Evolutionary conservation across 805 yeast genomes (phyloP).

Genomic region (Saccharomyces eubayanus): DNA sequence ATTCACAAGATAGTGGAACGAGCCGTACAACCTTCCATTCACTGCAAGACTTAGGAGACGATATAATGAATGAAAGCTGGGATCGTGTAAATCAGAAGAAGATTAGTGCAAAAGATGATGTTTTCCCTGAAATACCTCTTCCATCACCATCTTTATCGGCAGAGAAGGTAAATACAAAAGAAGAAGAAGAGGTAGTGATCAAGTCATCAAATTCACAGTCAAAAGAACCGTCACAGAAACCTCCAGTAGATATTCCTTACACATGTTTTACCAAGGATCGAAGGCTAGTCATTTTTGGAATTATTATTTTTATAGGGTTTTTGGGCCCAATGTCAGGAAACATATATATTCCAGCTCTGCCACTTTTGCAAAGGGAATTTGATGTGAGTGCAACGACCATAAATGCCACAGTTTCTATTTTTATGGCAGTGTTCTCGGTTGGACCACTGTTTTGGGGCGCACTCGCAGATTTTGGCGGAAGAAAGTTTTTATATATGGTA

Average conservation of each 20-base stretch:
- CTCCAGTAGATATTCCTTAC: conserved; percentile 17
- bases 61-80: not conserved
- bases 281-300: conserved; percentile 28
- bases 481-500: conserved; percentile 55
- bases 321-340: conserved; percentile 52
- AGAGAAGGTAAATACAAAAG: not conserved
- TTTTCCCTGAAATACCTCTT: not conserved
- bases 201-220: not conserved
- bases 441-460: conserved; percentile 52
- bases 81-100: not conserved
- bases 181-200: not conserved
- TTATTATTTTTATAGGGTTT: conserved; percentile 43
- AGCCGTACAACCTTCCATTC: not conserved
- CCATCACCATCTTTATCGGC: not conserved
- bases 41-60: not conserved
- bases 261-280: conserved; percentile 32
- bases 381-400: conserved; percentile 36
- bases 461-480: conserved; percentile 48
- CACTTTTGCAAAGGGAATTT: conserved; percentile 37
- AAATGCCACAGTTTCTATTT: conserved; percentile 50
- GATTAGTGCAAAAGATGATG: not conserved
- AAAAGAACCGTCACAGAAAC: not conserved
- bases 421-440: conserved; percentile 48
- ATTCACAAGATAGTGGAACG: not conserved
- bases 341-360: conserved; percentile 48